Conservation (phyloP, 1,284 basidiomycete species). For the Volvariella surrecta region DNA sequence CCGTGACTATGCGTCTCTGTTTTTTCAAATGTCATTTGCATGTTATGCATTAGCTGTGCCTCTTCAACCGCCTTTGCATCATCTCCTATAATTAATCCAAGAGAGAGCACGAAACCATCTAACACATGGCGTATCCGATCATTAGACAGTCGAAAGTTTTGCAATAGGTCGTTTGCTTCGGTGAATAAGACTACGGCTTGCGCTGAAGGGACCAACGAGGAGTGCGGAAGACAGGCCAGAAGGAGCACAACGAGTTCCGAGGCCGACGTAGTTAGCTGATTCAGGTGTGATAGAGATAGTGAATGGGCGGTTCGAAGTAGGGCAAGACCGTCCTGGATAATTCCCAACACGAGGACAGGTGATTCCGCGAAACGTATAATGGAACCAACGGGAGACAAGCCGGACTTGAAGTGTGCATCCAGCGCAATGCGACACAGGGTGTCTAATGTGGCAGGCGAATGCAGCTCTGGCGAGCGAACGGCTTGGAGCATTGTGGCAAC, state of each 20-base stretch:
- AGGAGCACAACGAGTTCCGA: conserved; percentile 55
- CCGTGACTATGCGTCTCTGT: conserved; percentile 44
- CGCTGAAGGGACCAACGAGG: conserved; percentile 48
- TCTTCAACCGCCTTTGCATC: conserved; percentile 58
- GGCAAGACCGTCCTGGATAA: conserved; percentile 49
- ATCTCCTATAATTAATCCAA: conserved; percentile 54
- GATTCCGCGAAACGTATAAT: conserved; percentile 41
- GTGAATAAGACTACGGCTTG: conserved; percentile 48
- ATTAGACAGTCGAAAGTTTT: conserved; percentile 36
- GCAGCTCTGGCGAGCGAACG: conserved; percentile 42
- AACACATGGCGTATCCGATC: conserved; percentile 42
- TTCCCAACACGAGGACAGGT: conserved; percentile 37
- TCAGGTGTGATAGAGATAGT: conserved; percentile 51
- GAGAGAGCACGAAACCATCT: conserved; percentile 48
- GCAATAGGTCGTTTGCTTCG: conserved; percentile 48
- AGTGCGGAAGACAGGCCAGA: conserved; percentile 47
- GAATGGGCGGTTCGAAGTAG: conserved; percentile 49
- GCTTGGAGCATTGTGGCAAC: conserved; percentile 45
- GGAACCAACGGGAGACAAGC: conserved; percentile 42
- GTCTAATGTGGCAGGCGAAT: conserved; percentile 55
- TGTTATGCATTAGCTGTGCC: conserved; percentile 57
- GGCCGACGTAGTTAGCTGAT: conserved; percentile 49
- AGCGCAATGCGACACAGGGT: conserved; percentile 57
- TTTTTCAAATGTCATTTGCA: conserved; percentile 51
- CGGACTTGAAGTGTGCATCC: conserved; percentile 51